phyloP scores from a whole-genome alignment of 371 early-diverging fungal genomes.

The Apophysomyces sp. region DNA sequence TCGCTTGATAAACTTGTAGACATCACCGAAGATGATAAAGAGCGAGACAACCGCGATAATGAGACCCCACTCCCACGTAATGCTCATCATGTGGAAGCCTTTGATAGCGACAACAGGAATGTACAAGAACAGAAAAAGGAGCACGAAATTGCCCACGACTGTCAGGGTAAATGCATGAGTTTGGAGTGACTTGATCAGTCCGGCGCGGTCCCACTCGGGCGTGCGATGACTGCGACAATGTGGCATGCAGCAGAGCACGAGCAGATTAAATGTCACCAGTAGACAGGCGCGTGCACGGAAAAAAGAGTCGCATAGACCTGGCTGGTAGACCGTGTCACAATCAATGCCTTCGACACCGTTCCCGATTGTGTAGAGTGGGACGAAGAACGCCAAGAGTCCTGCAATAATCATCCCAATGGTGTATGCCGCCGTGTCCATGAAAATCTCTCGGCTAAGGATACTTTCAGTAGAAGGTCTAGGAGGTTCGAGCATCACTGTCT shows the following conservation, averaged over 20 bases:
- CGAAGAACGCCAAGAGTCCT: slow-evolving; percentile 48
- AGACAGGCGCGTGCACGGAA: slow-evolving; percentile 69
- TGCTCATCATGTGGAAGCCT: slow-evolving; percentile 63
- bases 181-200: slow-evolving; percentile 1
- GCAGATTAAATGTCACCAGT: slow-evolving; percentile 57
- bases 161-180: slow-evolving; percentile 21
- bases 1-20: slow-evolving; percentile 40
- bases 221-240: slow-evolving; percentile 67
- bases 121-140: slow-evolving; percentile 63
- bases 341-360: slow-evolving; percentile 57
- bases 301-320: slow-evolving; percentile 59
- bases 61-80: slow-evolving; percentile 80
- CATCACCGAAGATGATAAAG: slow-evolving; percentile 56
- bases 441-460: slow-evolving; percentile 53
- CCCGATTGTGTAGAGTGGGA: slow-evolving; percentile 57
- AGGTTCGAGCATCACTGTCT: slow-evolving; percentile 76
- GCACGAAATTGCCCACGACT: slow-evolving; percentile 44
- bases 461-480: slow-evolving; percentile 76
- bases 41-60: slow-evolving; percentile 49
- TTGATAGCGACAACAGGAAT: slow-evolving; percentile 62
- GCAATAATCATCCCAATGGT: slow-evolving; percentile 6
- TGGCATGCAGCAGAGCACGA: slow-evolving; percentile 59
- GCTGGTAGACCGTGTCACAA: slow-evolving; percentile 56
- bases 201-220: slow-evolving; percentile 50
- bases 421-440: slow-evolving; percentile 31